Base-by-base conservation (phyloP, 1,284 basidiomycete species). In the Pholiota adiposa region DNA sequence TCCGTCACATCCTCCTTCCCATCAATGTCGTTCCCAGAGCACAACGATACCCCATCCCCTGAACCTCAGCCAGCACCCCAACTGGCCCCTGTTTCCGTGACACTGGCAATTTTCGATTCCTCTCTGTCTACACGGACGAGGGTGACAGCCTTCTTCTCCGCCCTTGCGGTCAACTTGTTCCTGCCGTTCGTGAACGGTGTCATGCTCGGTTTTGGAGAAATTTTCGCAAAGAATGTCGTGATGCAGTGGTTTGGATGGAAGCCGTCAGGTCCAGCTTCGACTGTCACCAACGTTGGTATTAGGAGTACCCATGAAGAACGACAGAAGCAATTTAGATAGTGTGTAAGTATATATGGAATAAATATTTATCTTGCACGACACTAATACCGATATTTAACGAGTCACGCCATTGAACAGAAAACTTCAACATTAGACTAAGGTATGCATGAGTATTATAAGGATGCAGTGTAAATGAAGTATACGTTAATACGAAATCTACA, bases 191-290 rank as follows among this genome's bases (percentile, higher is more conserved):
- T 98, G 50, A 98, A 98, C 71, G 97, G 97, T 27, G 92, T 98
- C 68, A 97, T 98, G 94, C 87, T 98, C 50, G 97, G 97, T 9
- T 96, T 98, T 70, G 97, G 97, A 23, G 97, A 99, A 77, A 95
- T 99, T 59, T 96, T 98, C 70, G 97, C 96, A 18, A 89, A 95
- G 73, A 90, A 95, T 62, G 83, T 94, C 14, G 77, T 97, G 18
- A 82, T 89, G 53, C 81, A 83, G 16, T 93, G 90, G 81, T 73
- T 83, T 63, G 81, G 81, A 8, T 82, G 80, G 80, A 77, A 73
- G 53, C 56, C 69, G 27, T 50, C 67, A 21, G 65, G 65, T 31
- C 69, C 74, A 41, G 77, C 75, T 18, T 69, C 75, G 53, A 67
- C 71, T 25, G 77, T 71, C 25, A 64, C 76, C 5, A 72, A 73